These are phyloP conservation scores for Oryza coarctata DNA, from an alignment of 176 grass and related monocot genomes.

Conservation along the genomic window DNA sequence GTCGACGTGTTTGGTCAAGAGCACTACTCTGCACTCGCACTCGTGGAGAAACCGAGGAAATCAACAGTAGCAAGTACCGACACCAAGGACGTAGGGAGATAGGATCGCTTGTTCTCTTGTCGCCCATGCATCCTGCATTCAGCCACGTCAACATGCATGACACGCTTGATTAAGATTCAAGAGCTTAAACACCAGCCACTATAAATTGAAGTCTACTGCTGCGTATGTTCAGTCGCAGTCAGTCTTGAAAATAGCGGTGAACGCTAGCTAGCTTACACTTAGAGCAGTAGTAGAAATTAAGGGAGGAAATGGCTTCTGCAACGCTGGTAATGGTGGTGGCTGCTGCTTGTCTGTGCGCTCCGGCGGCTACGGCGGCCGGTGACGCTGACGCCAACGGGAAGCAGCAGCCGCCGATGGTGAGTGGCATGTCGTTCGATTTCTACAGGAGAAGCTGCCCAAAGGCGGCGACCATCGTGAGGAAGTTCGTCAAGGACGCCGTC, in stretches of 20 bases:
- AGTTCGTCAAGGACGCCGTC: conserved; percentile 38
- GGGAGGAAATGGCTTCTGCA: background rate
- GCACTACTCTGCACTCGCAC: background rate
- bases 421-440: conserved; percentile 50
- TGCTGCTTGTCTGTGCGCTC: background rate
- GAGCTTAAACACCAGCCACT: background rate
- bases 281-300: background rate
- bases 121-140: background rate
- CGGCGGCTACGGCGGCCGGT: background rate
- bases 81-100: background rate
- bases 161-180: background rate
- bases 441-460: conserved; percentile 55
- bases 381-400: background rate
- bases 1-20: background rate
- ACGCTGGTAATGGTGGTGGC: background rate
- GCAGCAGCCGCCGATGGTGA: conserved; percentile 25
- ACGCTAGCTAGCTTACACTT: too few relatives aligned
- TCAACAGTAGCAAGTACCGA: background rate
- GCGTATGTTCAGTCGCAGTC: too few relatives aligned
- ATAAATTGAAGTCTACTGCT: background rate
- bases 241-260: too few relatives aligned
- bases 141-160: background rate
- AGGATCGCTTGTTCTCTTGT: background rate
- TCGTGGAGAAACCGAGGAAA: background rate
- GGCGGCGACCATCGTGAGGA: conserved; percentile 36